A percentile compares a stretch with the other conserved stretches of the same genome.
These are phyloP conservation scores for Chaetomiaceae sp. DNA, from an alignment of 2,329 filamentous ascomycete species.

Conservation along the genomic window DNA sequence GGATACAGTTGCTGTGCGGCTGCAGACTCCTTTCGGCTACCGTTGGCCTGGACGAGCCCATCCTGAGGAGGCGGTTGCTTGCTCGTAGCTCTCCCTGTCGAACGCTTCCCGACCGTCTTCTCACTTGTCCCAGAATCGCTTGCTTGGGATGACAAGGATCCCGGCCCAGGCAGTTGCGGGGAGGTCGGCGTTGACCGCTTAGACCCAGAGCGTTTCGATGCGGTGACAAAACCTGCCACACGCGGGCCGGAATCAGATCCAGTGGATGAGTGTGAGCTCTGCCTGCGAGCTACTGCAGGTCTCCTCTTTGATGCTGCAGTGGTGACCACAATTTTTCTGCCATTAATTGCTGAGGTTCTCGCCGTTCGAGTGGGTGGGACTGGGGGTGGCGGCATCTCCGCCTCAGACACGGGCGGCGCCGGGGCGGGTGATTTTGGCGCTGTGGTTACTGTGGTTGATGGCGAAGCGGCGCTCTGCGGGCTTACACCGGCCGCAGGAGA, in stretches of 20 bases:
- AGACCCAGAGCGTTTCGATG: slow-evolving; percentile 3
- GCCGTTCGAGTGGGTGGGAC: slow-evolving; percentile 29
- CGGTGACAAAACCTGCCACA: slow-evolving; percentile 1
- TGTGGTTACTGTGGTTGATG: slow-evolving; percentile 32
- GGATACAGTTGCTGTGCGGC: neutral
- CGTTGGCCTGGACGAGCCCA: neutral
- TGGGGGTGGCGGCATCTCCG: slow-evolving; percentile 30
- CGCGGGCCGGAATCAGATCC: slow-evolving; percentile 27
- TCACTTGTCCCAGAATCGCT: slow-evolving; percentile 31
- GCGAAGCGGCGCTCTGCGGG: slow-evolving; percentile 15
- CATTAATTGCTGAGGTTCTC: slow-evolving; percentile 25
- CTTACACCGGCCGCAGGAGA: slow-evolving; percentile 18
- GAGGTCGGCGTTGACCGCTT: slow-evolving; percentile 1
- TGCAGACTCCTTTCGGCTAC: slow-evolving; percentile 3
- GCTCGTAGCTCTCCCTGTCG: slow-evolving; percentile 25
- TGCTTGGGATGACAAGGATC: slow-evolving; percentile 12
- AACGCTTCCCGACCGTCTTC: slow-evolving; percentile 48
- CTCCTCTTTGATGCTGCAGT: slow-evolving; percentile 42
- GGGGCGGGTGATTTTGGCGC: slow-evolving; percentile 35
- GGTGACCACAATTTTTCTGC: slow-evolving; percentile 41
- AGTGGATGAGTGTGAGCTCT: slow-evolving; percentile 45
- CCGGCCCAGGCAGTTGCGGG: slow-evolving; percentile 6
- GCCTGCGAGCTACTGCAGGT: slow-evolving; percentile 42
- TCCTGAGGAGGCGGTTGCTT: slow-evolving; percentile 13
- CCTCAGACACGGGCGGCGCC: slow-evolving; percentile 25